These are phyloP conservation scores for Tylopilus balloui DNA, from an alignment of 768 basidiomycete genomes.

Conservation along the genomic window DNA sequence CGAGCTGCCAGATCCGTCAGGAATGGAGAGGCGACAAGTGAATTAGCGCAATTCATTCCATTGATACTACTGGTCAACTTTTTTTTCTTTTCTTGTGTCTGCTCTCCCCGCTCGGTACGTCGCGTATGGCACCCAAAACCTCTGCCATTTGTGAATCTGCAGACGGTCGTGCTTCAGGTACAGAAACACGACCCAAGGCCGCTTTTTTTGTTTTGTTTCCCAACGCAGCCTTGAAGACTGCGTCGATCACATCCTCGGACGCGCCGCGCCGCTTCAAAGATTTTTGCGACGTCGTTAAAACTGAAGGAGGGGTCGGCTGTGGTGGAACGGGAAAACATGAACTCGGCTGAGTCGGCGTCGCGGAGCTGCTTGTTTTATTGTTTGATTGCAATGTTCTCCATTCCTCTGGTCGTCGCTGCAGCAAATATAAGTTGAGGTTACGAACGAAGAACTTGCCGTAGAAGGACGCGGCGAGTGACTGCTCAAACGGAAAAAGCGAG, in stretches of 20 bases:
- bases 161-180: conserved; percentile 9
- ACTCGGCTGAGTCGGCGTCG: conserved; percentile 17
- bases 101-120: conserved; percentile 49
- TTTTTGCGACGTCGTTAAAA: conserved; percentile 26
- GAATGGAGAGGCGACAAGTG: not conserved
- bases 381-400: conserved; percentile 73
- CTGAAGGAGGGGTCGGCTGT: not conserved
- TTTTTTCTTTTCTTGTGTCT: conserved; percentile 33
- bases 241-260: conserved; percentile 69
- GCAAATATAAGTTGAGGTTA: conserved; percentile 71
- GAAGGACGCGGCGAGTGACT: conserved; percentile 66
- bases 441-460: conserved; percentile 87
- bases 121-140: conserved; percentile 56
- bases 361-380: conserved; percentile 25
- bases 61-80: conserved; percentile 6
- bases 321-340: conserved; percentile 4
- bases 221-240: conserved; percentile 54
- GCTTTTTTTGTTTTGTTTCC: conserved; percentile 59
- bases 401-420: conserved; percentile 74
- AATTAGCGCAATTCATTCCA: not conserved
- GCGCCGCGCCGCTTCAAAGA: conserved; percentile 42
- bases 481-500: conserved; percentile 68
- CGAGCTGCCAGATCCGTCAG: too few species aligned
- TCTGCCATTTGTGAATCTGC: conserved; percentile 41
- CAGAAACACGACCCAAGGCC: conserved; percentile 32